phyloP scores from a whole-genome alignment of 305 asterid species.

The Striga hermonthica region DNA sequence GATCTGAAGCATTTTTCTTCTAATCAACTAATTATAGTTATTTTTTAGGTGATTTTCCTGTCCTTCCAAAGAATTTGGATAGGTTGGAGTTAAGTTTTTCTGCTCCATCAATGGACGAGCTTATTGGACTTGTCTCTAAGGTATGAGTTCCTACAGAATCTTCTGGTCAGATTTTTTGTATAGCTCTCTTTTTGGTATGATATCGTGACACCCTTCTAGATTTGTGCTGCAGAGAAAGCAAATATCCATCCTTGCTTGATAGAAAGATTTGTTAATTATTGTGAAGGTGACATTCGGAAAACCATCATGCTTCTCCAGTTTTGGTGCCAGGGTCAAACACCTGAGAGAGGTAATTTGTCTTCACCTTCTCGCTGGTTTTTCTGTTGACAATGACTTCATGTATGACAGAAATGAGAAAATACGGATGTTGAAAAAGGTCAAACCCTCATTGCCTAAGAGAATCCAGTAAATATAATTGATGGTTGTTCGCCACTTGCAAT shows the following conservation, averaged over 20 bases:
- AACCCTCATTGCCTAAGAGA: background rate
- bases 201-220: constrained; percentile 47
- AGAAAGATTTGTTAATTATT: constrained; percentile 60
- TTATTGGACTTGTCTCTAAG: constrained; percentile 52
- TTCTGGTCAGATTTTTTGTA: constrained; percentile 20
- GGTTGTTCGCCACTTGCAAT: background rate
- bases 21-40: constrained; percentile 32
- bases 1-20: constrained; percentile 18
- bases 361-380: constrained; percentile 32
- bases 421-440: background rate
- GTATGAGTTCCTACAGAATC: constrained; percentile 42
- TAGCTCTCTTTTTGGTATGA: constrained; percentile 27
- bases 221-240: constrained; percentile 69
- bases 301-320: constrained; percentile 84
- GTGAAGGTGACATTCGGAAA: constrained; percentile 87
- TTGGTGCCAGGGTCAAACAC: constrained; percentile 80
- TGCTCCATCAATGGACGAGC: constrained; percentile 62
- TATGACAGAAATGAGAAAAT: constrained; percentile 9
- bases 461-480: background rate
- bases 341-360: constrained; percentile 49
- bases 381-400: constrained; percentile 18
- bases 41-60: constrained; percentile 60
- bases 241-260: constrained; percentile 57
- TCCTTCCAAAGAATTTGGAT: constrained; percentile 77
- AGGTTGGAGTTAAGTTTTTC: constrained; percentile 65